Conservation (phyloP, 495 filamentous ascomycete species). For the Diplogelasinospora grovesii region DNA sequence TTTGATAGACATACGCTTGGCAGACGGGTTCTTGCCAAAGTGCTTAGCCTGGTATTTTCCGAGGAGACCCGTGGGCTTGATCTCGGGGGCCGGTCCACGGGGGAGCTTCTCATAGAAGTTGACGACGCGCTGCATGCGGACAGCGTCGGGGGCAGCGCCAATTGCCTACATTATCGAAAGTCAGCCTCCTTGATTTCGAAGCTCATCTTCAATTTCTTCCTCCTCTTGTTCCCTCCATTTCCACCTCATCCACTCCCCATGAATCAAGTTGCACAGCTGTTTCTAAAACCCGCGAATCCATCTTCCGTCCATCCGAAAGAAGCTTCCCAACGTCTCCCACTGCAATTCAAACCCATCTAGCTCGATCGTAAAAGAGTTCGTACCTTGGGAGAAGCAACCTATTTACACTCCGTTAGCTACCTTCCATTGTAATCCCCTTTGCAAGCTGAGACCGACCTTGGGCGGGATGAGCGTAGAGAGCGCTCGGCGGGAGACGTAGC, state of each 20-base stretch:
- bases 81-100: constrained; percentile 74
- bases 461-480: constrained; percentile 98
- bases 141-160: constrained; percentile 86
- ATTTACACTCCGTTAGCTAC: constrained; percentile 19
- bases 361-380: constrained; percentile 11
- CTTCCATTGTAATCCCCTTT: background rate
- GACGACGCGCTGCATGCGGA: constrained; percentile 92
- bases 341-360: too few species aligned
- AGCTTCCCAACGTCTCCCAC: too few species aligned
- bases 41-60: constrained; percentile 87
- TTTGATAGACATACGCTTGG: constrained; percentile 65
- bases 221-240: background rate
- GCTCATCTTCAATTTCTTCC: too few species aligned
- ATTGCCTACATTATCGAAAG: constrained; percentile 56
- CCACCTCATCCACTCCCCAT: background rate
- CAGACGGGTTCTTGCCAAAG: constrained; percentile 86
- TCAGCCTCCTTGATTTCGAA: constrained; percentile 34
- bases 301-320: too few species aligned
- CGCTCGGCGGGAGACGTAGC: constrained; percentile 77
- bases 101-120: constrained; percentile 98
- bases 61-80: constrained; percentile 70
- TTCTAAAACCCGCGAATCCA: background rate
- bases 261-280: background rate
- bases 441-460: constrained; percentile 64
- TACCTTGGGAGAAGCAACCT: constrained; percentile 88